Evolutionary conservation across 2,329 filamentous ascomycete genomes (phyloP).

Genomic region (Chalaropsis thielavioides): DNA sequence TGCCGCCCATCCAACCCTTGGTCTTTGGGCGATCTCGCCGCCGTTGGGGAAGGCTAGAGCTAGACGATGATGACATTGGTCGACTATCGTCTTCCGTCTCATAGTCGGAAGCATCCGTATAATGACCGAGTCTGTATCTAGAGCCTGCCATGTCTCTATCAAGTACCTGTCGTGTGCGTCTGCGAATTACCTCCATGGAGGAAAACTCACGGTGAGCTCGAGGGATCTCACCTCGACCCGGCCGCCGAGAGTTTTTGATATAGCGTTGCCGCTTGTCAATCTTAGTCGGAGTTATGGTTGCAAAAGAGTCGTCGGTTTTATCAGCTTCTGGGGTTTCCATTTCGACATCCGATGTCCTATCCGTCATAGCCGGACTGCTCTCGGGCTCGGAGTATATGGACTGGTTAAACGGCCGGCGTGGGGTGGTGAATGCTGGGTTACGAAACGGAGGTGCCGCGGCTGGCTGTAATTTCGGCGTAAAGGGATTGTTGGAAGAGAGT

Average conservation of each 20-base stretch:
- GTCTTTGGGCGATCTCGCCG: conserved; percentile 15
- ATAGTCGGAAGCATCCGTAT: conserved; percentile 32
- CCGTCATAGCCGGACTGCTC: conserved; percentile 45
- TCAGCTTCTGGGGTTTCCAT: conserved; percentile 23
- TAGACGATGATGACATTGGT: conserved; percentile 12
- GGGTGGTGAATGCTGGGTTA: conserved; percentile 51
- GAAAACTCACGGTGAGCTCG: conserved; percentile 30
- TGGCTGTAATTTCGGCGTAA: background rate
- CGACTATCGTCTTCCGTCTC: conserved; percentile 33
- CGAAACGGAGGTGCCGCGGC: conserved; percentile 39
- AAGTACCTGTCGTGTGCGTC: conserved; percentile 37
- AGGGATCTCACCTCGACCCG: conserved; percentile 52
- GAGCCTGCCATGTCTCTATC: conserved; percentile 40
- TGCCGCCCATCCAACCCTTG: conserved; percentile 28
- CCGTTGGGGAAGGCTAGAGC: conserved; percentile 19
- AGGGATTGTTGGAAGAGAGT: conserved; percentile 19
- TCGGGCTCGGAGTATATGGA: conserved; percentile 42
- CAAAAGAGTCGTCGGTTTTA: conserved; percentile 15
- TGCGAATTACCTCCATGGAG: conserved; percentile 35
- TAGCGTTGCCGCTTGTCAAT: conserved; percentile 34
- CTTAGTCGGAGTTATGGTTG: conserved; percentile 33
- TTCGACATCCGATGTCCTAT: conserved; percentile 36
- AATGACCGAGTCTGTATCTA: conserved; percentile 26
- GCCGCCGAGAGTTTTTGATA: conserved; percentile 27
- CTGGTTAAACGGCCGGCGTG: conserved; percentile 42